phyloP scores from a whole-genome alignment of 805 yeast genomes.

The Lachancea fermentati region DNA sequence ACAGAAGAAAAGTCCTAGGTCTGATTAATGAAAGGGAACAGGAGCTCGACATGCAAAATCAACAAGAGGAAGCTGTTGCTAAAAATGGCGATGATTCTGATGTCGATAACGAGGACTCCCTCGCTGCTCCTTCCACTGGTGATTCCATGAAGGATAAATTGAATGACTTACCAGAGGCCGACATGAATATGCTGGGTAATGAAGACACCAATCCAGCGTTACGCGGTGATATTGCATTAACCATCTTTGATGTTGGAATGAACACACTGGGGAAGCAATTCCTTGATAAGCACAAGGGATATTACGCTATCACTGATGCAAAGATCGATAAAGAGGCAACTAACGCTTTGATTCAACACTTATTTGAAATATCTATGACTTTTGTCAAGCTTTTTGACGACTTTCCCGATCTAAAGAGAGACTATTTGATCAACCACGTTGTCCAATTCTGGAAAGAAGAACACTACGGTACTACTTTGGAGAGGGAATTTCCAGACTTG shows the following conservation, averaged over 20 bases:
- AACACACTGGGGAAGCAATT: constrained; percentile 37
- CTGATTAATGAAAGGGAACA: constrained; percentile 71
- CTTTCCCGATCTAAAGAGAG: constrained; percentile 65
- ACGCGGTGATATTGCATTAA: constrained; percentile 64
- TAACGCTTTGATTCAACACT: constrained; percentile 24
- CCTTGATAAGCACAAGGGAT: constrained; percentile 31
- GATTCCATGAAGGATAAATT: constrained; percentile 59
- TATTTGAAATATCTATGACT: constrained; percentile 39
- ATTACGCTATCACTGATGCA: constrained; percentile 28
- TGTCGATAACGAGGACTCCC: constrained; percentile 35
- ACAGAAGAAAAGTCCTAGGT: constrained; percentile 78
- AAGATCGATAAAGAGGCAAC: constrained; percentile 31
- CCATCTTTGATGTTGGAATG: constrained; percentile 64
- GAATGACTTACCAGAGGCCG: constrained; percentile 78
- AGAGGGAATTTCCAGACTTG: constrained; percentile 26
- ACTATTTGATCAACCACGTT: constrained; percentile 60
- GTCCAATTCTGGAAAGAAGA: constrained; percentile 45
- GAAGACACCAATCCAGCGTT: constrained; percentile 79
- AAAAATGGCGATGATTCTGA: constrained; percentile 32
- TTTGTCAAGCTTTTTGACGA: constrained; percentile 59
- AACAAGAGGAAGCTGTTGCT: constrained; percentile 27
- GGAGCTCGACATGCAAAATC: constrained; percentile 39
- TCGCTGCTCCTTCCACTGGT: constrained; percentile 43
- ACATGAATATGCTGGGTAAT: constrained; percentile 76
- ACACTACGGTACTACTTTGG: constrained; percentile 32